phyloP scores from a whole-genome alignment of 768 basidiomycete genomes.

The Mycena sanguinolenta region DNA sequence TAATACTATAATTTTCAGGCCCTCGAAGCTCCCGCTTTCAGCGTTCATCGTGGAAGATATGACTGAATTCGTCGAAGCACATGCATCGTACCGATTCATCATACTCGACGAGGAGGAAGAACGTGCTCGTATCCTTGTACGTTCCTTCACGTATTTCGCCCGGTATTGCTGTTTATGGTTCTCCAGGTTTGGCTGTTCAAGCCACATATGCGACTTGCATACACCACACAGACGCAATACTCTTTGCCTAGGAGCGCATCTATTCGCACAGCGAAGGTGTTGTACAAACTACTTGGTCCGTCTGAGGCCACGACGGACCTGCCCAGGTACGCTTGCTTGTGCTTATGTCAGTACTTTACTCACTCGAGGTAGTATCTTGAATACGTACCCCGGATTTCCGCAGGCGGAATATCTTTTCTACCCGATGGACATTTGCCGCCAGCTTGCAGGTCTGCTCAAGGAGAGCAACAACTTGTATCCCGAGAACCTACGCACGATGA shows the following conservation, averaged over 20 bases:
- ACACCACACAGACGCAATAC: conserved; percentile 67
- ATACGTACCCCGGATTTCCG: conserved; percentile 84
- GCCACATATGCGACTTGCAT: conserved; percentile 85
- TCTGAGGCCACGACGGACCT: conserved; percentile 65
- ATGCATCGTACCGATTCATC: conserved; percentile 93
- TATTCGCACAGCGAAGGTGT: conserved; percentile 82
- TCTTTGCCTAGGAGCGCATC: conserved; percentile 73
- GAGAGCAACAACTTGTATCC: conserved; percentile 87
- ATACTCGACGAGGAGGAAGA: conserved; percentile 91
- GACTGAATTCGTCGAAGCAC: conserved; percentile 91
- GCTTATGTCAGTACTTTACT: conserved; percentile 17
- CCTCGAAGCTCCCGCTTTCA: conserved; percentile 73
- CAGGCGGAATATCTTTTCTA: conserved; percentile 92
- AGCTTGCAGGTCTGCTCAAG: conserved; percentile 75
- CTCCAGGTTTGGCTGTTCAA: conserved; percentile 95
- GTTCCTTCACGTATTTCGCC: conserved; percentile 43
- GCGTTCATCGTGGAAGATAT: conserved; percentile 95
- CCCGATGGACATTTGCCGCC: conserved; percentile 81
- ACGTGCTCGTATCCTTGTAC: conserved; percentile 80
- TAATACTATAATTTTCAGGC: conserved; percentile 43
- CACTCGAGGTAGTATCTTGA: conserved; percentile 59
- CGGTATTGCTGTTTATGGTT: not conserved
- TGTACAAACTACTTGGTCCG: conserved; percentile 85
- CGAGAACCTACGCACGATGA: conserved; percentile 81
- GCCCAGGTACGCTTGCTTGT: conserved; percentile 57